Evolutionary conservation across 495 filamentous ascomycete genomes (phyloP), one percentile per base, ranked within the genome.

Genomic region (Penicillium tannophilum): DNA sequence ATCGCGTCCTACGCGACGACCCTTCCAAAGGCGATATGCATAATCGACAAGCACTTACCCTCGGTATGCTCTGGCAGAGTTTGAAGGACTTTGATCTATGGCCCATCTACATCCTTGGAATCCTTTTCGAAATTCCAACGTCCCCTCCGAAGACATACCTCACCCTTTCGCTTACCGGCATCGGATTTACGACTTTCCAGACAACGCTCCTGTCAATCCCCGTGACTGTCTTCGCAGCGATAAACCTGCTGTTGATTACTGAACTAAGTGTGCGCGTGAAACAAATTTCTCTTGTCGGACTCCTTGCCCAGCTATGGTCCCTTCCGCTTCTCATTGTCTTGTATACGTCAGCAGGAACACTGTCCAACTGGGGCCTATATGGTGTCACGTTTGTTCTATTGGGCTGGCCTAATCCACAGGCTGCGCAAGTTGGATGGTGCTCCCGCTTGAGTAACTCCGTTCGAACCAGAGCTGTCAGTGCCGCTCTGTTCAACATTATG

Each of bases 191-290:
- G 52, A 88, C 86, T 4, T 88, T 90, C 61, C 63, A 83, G 14
- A 84, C 86, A 4, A 90, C 87, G 59, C 69, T 92, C 0, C 75
- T 92, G 33, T 75, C 82, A 8, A 86, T 91, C 26, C 88, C 86
- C 1, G 66, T 63, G 2, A 80, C 79, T 50, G 66, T 68, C 14
- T 52, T 77, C 7, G 62, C 60, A 0, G 78, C 78, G 17, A 58
- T 74, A 17, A 63, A 56, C 8, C 79, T 84, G 75, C 65, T 84
- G 0, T 54, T 53, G 0, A 60, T 85, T 2, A 79, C 80, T 2
- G 83, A 82, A n/a, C 28, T 76, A 0, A 74, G 79, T 4, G 85
- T 86, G 47, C 16, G 35, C 3, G 10, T 39, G 20, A 28, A 44
- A 1, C 52, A 57, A 51, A 52, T 58, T 44, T 51, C 56, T 2